Base-by-base conservation (phyloP, 2,329 filamentous ascomycete species). In the Ophiostoma sp. region DNA sequence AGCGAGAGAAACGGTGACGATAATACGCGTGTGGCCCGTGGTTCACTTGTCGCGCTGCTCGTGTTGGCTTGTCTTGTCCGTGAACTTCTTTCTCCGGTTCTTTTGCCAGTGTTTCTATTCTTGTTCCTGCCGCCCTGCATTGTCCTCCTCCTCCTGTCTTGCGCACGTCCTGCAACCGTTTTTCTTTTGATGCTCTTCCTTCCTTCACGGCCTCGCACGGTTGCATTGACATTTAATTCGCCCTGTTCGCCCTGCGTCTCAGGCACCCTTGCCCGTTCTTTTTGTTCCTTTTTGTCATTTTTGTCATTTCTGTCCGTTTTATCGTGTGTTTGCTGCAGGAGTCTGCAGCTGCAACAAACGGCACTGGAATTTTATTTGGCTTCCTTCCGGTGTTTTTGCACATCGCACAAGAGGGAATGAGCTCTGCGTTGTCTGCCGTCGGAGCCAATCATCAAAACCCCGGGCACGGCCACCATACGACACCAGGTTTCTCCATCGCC, bases 81-180 rank as follows among this genome's bases (percentile, higher is more conserved):
- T 57, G 55, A 42, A 12, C 39, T 42, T 52, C 22, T 52, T 25
- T 52, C 15, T 28, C 25, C 33, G 7, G 31, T 63, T 63, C n/a
- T 45, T 17, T 28, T 28, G 12, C 8, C n/a, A 17, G 36, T 45
- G 61, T 66, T 66, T 66, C 61, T 66, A 66, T 66, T 45, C 22
- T 66, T 50, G 64, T 50, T 68, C 25, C 42, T 19, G 25, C 2
- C 15, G 36, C 39, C 31, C 61, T 45, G 61, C 61, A 42, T 25
- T n/a, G n/a, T n/a, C n/a, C n/a, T n/a, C 4, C 59, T 64, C 59
- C 59, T 64, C 59, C 59, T 45, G 22, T 66, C 22, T 48, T 48
- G 39, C 17, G 63, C 39, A 66, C 22, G 63, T 31, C 39, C 63
- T 66, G 63, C 63, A 66, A 48, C 63, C 63, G 64, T 55, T 17